Evolutionary conservation across 1,139 yeast genomes (phyloP).

Genomic region (Trichomonascaceae sp.): DNA sequence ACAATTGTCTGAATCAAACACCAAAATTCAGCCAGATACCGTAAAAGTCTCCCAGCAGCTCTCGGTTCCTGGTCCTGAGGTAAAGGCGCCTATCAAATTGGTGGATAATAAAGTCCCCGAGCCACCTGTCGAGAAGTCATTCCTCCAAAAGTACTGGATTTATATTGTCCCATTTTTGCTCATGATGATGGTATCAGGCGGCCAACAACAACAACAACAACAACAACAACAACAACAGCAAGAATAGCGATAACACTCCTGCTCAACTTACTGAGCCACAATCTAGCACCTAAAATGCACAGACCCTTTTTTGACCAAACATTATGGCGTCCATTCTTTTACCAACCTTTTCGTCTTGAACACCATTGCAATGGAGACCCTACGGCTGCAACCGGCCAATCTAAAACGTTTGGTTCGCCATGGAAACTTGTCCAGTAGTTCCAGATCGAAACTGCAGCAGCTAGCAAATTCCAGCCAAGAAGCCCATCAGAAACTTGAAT

Average conservation of each 20-base stretch:
- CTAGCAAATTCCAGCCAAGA: too few species aligned
- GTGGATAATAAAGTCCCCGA: conserved; percentile 18
- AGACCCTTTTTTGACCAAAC: not conserved
- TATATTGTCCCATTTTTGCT: conserved; percentile 23
- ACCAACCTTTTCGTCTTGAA: too few species aligned
- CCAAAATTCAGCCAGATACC: not conserved
- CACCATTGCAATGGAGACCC: too few species aligned
- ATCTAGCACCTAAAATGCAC: not conserved
- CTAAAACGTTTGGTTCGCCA: too few species aligned
- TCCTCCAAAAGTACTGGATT: conserved; percentile 29
- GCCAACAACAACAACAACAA: conserved; percentile 3
- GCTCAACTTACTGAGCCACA: not conserved
- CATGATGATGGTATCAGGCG: conserved; percentile 19
- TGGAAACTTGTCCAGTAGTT: too few species aligned
- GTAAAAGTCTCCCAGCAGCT: not conserved
- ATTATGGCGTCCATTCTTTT: not conserved
- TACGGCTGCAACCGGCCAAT: too few species aligned
- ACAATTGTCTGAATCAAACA: too few species aligned
- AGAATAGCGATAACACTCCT: not conserved
- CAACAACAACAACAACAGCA: not conserved
- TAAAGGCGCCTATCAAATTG: conserved; percentile 17
- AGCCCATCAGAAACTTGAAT: too few species aligned
- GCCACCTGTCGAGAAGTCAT: conserved; percentile 19
- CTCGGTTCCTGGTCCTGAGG: conserved; percentile 16
- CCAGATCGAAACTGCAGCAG: too few species aligned